A percentile compares a stretch with the other conserved stretches of the same genome.
phyloP scores from a whole-genome alignment of 2,329 filamentous ascomycete genomes.

The Bipolaris sorokiniana region DNA sequence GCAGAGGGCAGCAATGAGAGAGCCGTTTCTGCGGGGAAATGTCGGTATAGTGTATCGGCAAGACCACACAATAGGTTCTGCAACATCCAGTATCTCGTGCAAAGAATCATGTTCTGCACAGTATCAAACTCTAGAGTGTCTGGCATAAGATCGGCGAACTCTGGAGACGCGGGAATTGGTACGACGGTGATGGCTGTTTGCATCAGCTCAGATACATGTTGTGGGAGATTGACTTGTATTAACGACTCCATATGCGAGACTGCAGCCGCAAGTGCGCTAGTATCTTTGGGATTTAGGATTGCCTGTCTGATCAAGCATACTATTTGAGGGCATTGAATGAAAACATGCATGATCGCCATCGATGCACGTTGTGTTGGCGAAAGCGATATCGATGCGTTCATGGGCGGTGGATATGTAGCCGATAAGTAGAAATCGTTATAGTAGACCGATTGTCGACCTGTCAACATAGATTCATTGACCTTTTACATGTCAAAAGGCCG shows the following conservation, averaged over 20 bases:
- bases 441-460: constrained; percentile 36
- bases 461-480: constrained; percentile 40
- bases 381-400: constrained; percentile 6
- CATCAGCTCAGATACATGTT: constrained; percentile 25
- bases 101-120: constrained; percentile 31
- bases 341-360: constrained; percentile 38
- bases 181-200: constrained; percentile 20
- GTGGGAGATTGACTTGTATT: constrained; percentile 25
- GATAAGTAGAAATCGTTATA: constrained; percentile 39
- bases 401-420: constrained; percentile 27
- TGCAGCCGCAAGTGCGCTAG: constrained; percentile 26
- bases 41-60: constrained; percentile 30
- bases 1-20: constrained; percentile 28
- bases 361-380: constrained; percentile 29
- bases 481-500: constrained; percentile 15
- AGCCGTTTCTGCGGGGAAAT: constrained; percentile 26
- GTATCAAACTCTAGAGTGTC: constrained; percentile 30
- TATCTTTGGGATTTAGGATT: constrained; percentile 26
- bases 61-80: constrained; percentile 32
- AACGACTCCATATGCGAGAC: constrained; percentile 31
- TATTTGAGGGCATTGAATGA: constrained; percentile 37
- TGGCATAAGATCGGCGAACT: constrained; percentile 29
- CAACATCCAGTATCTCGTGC: constrained; percentile 39
- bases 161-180: constrained; percentile 16
- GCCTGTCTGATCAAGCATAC: constrained; percentile 30